A percentile compares a stretch with the other conserved stretches of the same genome.
phyloP scores from a whole-genome alignment of 495 filamentous ascomycete species.

The Penicillium cosmopolitanum region DNA sequence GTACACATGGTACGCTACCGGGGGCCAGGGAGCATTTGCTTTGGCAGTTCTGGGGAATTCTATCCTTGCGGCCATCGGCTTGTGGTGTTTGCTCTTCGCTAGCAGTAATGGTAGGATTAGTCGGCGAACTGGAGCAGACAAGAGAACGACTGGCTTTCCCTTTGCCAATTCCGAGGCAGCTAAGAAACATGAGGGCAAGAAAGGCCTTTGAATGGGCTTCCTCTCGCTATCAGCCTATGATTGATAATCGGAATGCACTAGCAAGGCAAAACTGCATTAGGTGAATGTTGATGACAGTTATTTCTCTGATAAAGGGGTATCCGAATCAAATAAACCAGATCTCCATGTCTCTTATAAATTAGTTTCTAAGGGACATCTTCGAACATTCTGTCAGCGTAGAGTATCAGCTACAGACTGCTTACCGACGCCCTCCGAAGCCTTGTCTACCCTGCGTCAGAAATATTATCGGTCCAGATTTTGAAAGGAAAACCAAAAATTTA shows the following conservation, averaged over 20 bases:
- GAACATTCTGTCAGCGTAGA: too few relatives aligned
- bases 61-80: slow-evolving; percentile 60
- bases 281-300: too few relatives aligned
- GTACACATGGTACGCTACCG: slow-evolving; percentile 64
- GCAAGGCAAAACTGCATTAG: neutral
- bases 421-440: too few relatives aligned
- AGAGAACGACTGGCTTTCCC: slow-evolving; percentile 79
- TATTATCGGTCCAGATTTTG: too few relatives aligned
- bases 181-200: slow-evolving; percentile 55
- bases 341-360: too few relatives aligned
- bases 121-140: slow-evolving; percentile 74
- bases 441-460: too few relatives aligned
- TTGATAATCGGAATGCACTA: neutral
- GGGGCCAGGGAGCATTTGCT: slow-evolving; percentile 55
- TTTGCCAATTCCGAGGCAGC: slow-evolving; percentile 59
- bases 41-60: slow-evolving; percentile 56
- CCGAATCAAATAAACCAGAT: too few relatives aligned
- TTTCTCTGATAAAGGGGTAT: too few relatives aligned
- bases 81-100: slow-evolving; percentile 79
- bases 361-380: too few relatives aligned
- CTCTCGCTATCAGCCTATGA: slow-evolving; percentile 6
- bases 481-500: too few relatives aligned
- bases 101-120: slow-evolving; percentile 65
- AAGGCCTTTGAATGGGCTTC: slow-evolving; percentile 27
- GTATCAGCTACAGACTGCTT: too few relatives aligned